Conservation (phyloP, 495 filamentous ascomycete species). For the Trichocladium antarcticum region DNA sequence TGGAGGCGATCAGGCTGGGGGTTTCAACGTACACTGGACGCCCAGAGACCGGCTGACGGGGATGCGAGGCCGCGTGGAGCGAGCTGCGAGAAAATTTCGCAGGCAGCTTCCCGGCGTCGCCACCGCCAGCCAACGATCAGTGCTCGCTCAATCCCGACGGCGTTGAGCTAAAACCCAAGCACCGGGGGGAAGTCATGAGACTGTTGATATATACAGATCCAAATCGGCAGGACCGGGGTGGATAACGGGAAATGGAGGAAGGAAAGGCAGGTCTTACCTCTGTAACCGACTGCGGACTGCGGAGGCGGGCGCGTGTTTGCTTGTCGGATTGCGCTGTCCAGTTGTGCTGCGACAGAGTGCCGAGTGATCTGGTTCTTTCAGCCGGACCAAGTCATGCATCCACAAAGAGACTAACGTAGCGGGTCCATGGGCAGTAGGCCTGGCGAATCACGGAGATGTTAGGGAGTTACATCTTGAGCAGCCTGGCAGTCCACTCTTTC, state of each 20-base stretch:
- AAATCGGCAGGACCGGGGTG: slow-evolving; percentile 25
- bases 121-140: slow-evolving; percentile 17
- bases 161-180: slow-evolving; percentile 17
- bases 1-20: slow-evolving; percentile 24
- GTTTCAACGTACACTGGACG: slow-evolving; percentile 16
- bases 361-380: slow-evolving; percentile 23
- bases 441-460: slow-evolving; percentile 15
- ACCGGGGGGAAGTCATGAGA: slow-evolving; percentile 23
- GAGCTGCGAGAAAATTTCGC: slow-evolving; percentile 28
- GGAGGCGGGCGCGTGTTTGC: slow-evolving; percentile 21
- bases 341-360: slow-evolving; percentile 16
- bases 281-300: slow-evolving; percentile 16
- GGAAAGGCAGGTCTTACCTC: slow-evolving; percentile 32
- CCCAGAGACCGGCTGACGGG: slow-evolving; percentile 4
- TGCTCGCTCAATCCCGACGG: slow-evolving; percentile 17
- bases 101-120: slow-evolving; percentile 16
- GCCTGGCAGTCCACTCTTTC: not conserved
- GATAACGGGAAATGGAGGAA: slow-evolving; percentile 24
- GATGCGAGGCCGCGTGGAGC: slow-evolving; percentile 13
- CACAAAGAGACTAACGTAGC: slow-evolving; percentile 15
- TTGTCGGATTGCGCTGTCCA: slow-evolving; percentile 27
- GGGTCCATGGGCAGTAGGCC: slow-evolving; percentile 10
- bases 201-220: slow-evolving; percentile 16
- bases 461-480: not conserved
- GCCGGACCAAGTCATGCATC: slow-evolving; percentile 16